phyloP scores from a whole-genome alignment of 768 basidiomycete genomes.

The Tremella mesenterica region DNA sequence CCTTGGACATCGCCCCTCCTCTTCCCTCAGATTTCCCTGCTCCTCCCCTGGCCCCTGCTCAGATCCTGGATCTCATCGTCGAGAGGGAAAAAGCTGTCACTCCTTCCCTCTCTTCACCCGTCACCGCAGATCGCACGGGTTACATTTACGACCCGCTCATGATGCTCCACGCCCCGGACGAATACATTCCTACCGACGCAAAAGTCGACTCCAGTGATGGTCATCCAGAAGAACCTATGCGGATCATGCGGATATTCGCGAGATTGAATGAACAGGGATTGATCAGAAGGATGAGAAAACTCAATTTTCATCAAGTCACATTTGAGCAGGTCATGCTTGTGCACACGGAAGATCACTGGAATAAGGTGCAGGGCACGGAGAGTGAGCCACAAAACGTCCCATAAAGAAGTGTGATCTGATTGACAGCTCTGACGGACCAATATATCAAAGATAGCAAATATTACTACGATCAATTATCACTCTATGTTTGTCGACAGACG shows the following conservation, averaged over 20 bases:
- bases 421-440: conserved; percentile 62
- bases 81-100: conserved; percentile 9
- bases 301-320: conserved; percentile 65
- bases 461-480: conserved; percentile 83
- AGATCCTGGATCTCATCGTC: neutral
- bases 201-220: conserved; percentile 32
- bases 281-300: conserved; percentile 62
- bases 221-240: conserved; percentile 68
- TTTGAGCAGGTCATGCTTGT: conserved; percentile 77
- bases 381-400: conserved; percentile 51
- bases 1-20: no score
- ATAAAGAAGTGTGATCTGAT: neutral
- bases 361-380: conserved; percentile 73
- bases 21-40: no score
- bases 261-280: conserved; percentile 56
- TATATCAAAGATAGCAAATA: conserved; percentile 64
- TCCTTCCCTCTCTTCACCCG: conserved; percentile 12
- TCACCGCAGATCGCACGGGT: conserved; percentile 52
- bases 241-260: conserved; percentile 68
- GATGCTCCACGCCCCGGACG: conserved; percentile 64
- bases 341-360: conserved; percentile 85
- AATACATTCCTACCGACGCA: conserved; percentile 29
- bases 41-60: neutral
- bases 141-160: conserved; percentile 81
- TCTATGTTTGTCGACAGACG: conserved; percentile 81